Percentiles rank a stretch among this genome's conserved stretches.
Conservation (phyloP, 1,139 yeast species). For the Kodamaea suecica region DNA sequence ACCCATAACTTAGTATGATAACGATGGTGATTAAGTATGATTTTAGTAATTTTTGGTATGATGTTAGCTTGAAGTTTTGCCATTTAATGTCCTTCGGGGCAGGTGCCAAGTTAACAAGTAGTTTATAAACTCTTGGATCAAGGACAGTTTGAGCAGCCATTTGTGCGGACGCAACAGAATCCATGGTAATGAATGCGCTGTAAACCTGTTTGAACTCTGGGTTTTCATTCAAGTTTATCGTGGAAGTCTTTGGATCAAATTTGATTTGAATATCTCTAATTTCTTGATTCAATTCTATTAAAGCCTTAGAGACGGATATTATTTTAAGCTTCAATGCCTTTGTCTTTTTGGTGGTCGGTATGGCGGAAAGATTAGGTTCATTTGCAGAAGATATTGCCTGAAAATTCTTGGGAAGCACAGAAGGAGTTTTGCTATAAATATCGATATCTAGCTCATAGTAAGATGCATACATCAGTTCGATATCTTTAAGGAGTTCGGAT, state of each 20-base stretch:
- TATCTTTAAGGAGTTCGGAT: constrained; percentile 24
- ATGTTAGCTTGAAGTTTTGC: constrained; percentile 65
- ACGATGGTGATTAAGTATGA: constrained; percentile 59
- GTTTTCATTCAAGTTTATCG: constrained; percentile 25
- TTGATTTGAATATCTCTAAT: constrained; percentile 31
- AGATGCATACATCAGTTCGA: constrained; percentile 48
- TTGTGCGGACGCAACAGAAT: constrained; percentile 79
- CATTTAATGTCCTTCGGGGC: constrained; percentile 80
- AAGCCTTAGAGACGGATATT: constrained; percentile 19
- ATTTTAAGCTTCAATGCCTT: constrained; percentile 15
- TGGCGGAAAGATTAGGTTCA: background rate
- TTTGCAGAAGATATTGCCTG: background rate
- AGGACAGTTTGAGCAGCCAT: constrained; percentile 82
- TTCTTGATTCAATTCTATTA: constrained; percentile 26
- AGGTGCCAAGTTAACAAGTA: constrained; percentile 71
- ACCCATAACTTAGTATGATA: constrained; percentile 60
- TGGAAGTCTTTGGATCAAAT: constrained; percentile 26
- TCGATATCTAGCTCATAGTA: constrained; percentile 46
- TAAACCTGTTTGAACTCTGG: constrained; percentile 45
- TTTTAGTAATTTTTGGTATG: constrained; percentile 52
- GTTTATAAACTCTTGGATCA: constrained; percentile 71
- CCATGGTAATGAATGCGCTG: constrained; percentile 79
- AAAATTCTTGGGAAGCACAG: constrained; percentile 18
- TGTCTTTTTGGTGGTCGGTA: constrained; percentile 5
- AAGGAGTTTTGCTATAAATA: constrained; percentile 33